Base-by-base conservation (phyloP, 1,284 basidiomycete genomes). In the Microbotryum intermedium region DNA sequence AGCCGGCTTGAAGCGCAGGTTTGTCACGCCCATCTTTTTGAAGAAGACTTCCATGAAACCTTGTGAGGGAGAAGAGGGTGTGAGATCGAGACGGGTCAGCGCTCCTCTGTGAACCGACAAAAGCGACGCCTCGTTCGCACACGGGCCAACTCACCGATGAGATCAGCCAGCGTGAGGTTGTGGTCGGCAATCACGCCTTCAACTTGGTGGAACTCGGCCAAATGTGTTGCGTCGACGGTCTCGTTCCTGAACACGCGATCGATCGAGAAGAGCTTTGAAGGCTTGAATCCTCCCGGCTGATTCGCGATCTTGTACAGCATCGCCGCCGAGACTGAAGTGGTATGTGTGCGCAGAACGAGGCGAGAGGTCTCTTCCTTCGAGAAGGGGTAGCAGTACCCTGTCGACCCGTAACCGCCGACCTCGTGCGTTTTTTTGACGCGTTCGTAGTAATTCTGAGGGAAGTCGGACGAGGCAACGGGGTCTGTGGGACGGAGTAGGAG, bases 161-260 rank as follows among this genome's bases (percentile, higher is more conserved):
- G 79, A 75, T 98, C 92, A 20, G 92, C 95, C n/a, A 99, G 79
- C 2, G 94, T 98, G 63, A 98, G 79, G 64, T 86, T 84, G 69
- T 86, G 84, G 77, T 98, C 95, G 18, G 95, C 95, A 18, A 99
- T 92, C 50, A 99, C 94, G 61, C 95, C 95, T 77, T 99, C 95
- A 16, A 99, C 95, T 77, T 99, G 95, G 75, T 98, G 94, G 81
- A 99, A 99, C 77, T 99, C 95, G 21, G 95, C 95, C 63, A 99
- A 74, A 79, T 99, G 95, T n/a, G 95, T 99, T 43, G 93, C 93
- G 76, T 99, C 95, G 78, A 92, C 91, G 0, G 95, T 91, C 77
- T 99, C 95, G 72, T 99, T 99, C 73, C 95, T 82, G 85, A 98
- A 99, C 21, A 99, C 95, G 56, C 95, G 82, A 76, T 99, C 95